A percentile compares a stretch with the other conserved stretches of the same genome.
These are phyloP conservation scores for Ascochyta koolunga DNA, from an alignment of 2,329 filamentous ascomycete genomes.

Conservation along the genomic window DNA sequence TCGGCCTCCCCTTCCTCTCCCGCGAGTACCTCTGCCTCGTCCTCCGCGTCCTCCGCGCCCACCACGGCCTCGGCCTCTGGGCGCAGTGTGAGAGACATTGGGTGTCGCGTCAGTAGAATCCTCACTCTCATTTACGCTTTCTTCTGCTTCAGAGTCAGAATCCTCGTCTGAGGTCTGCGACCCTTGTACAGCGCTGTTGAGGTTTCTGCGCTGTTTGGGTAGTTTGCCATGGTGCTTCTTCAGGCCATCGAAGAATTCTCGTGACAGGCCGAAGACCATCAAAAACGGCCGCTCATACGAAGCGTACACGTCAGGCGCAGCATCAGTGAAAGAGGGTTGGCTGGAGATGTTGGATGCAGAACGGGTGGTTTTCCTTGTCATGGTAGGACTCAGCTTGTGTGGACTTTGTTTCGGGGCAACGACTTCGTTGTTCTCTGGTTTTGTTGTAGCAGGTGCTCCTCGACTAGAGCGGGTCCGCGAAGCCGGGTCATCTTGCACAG, in stretches of 20 bases:
- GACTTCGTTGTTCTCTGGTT: slow-evolving; percentile 35
- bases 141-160: slow-evolving; percentile 26
- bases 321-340: slow-evolving; percentile 35
- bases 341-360: slow-evolving; percentile 46
- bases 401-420: slow-evolving; percentile 34
- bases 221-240: slow-evolving; percentile 37
- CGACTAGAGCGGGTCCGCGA: slow-evolving; percentile 43
- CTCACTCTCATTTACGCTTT: slow-evolving; percentile 28
- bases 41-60: slow-evolving; percentile 38
- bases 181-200: slow-evolving; percentile 20
- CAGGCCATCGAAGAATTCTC: slow-evolving; percentile 40
- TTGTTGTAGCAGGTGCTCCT: slow-evolving; percentile 36
- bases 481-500: slow-evolving; percentile 40
- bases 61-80: slow-evolving; percentile 33
- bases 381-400: slow-evolving; percentile 31
- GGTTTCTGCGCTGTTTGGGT: slow-evolving; percentile 29
- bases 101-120: slow-evolving; percentile 36
- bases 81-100: slow-evolving; percentile 24
- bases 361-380: slow-evolving; percentile 44
- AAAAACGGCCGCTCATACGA: slow-evolving; percentile 42
- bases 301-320: slow-evolving; percentile 37
- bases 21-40: slow-evolving; percentile 35
- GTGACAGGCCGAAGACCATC: slow-evolving; percentile 43
- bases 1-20: slow-evolving; percentile 40
- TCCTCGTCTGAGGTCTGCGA: slow-evolving; percentile 27